Conservation (phyloP, 2,329 filamentous ascomycete genomes). For the Dactylellina haptotyla region DNA sequence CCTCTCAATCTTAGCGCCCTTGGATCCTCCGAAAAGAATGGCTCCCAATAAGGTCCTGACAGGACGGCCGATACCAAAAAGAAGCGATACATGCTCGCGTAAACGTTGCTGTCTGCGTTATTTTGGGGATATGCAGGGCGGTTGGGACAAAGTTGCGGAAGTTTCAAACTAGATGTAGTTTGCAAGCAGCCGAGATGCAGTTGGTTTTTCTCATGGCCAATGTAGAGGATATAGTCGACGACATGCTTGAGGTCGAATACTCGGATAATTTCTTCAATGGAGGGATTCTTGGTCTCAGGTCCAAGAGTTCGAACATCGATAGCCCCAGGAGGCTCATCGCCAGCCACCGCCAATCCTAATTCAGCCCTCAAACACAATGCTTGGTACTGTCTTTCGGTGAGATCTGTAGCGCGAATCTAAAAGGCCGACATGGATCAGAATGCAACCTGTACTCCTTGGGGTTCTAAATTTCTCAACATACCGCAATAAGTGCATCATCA, state of each 20-base stretch:
- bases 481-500: slow-evolving; percentile 39
- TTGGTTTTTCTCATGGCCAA: slow-evolving; percentile 16
- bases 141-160: background rate
- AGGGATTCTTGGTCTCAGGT: background rate
- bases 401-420: slow-evolving; percentile 34
- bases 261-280: slow-evolving; percentile 12
- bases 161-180: background rate
- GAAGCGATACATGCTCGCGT: slow-evolving; percentile 42
- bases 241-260: slow-evolving; percentile 31
- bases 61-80: slow-evolving; percentile 27
- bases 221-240: slow-evolving; percentile 23
- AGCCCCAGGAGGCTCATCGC: slow-evolving; percentile 1
- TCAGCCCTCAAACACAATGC: background rate
- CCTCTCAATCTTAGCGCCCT: background rate
- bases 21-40: slow-evolving; percentile 23
- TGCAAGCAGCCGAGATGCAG: slow-evolving; percentile 33
- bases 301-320: slow-evolving; percentile 11
- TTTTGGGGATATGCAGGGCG: background rate
- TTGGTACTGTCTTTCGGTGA: slow-evolving; percentile 36
- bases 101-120: slow-evolving; percentile 15
- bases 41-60: slow-evolving; percentile 33
- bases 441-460: background rate
- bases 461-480: background rate
- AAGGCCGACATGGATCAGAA: background rate
- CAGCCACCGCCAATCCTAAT: background rate